Evolutionary conservation across 2,329 filamentous ascomycete species (phyloP).

Genomic region (Pseudopithomyces maydicus): DNA sequence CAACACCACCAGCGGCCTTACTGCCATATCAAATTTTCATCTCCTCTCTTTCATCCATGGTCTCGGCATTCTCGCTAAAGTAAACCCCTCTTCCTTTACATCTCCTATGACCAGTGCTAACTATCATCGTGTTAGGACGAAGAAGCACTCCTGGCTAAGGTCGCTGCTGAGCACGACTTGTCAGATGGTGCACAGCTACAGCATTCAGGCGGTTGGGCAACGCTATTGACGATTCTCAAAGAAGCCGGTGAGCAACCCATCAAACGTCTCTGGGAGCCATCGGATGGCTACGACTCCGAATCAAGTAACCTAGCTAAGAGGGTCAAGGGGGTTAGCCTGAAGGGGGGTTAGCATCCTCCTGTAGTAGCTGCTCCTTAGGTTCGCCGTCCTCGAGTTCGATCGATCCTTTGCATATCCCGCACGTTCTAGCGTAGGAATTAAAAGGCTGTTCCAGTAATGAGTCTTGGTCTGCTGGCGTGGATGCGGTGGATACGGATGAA

Average conservation of each 20-base stretch:
- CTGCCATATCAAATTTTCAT: constrained; percentile 89
- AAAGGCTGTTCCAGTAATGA: background rate
- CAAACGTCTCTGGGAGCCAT: constrained; percentile 61
- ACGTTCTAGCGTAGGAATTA: background rate
- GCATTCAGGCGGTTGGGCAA: constrained; percentile 91
- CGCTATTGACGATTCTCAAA: constrained; percentile 88
- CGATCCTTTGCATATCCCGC: constrained; percentile 8
- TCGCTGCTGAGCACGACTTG: constrained; percentile 80
- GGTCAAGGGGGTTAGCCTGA: constrained; percentile 66
- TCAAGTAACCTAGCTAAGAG: constrained; percentile 68
- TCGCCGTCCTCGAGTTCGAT: constrained; percentile 25
- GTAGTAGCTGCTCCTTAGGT: constrained; percentile 20
- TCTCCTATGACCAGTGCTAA: constrained; percentile 13
- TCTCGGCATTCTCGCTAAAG: constrained; percentile 83
- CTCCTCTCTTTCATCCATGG: constrained; percentile 84
- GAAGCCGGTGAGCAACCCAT: constrained; percentile 95
- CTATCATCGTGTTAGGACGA: constrained; percentile 70
- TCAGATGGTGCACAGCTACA: constrained; percentile 82
- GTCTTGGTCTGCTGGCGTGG: background rate
- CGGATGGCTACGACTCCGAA: constrained; percentile 53
- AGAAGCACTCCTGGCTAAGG: constrained; percentile 80
- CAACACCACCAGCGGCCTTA: constrained; percentile 66
- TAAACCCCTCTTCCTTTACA: constrained; percentile 46
- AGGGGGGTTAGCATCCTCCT: constrained; percentile 29
- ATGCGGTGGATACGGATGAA: background rate